Evolutionary conservation across 768 basidiomycete species (phyloP), one percentile per base, ranked within the genome.

Genomic region (Plicaturopsis crispa): DNA sequence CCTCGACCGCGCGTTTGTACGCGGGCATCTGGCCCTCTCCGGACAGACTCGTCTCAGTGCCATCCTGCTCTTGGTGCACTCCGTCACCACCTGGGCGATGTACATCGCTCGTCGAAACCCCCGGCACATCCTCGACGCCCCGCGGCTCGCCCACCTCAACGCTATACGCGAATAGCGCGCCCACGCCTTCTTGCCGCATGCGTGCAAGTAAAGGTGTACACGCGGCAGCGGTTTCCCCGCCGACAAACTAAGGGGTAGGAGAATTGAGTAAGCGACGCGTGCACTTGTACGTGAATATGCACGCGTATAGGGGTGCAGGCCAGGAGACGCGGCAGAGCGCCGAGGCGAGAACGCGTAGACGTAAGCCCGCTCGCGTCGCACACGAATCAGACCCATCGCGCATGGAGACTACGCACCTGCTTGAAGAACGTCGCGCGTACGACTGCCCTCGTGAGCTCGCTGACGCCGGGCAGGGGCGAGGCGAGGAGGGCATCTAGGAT

Each of bases 361-460:
- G 26, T 8, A 8, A 23, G 20, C 31, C 17, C 33, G 19, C 11
- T 3, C 13, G 20, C 21, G 11, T 11, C n/a, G n/a, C n/a, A n/a
- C n/a, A 24, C 22, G 30, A 33, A 35, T 13, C 8, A 24, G 21
- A 3, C 4, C 13, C 13, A 38, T 13, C 28, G 5, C 6, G 11
- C 22, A 37, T 18, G 28, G 6, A 7, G 18, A 23, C 24, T 45
- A 43, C 70, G 21, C 45, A 83, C 85, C 63, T 93, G 91, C 33
- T 75, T 70, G 51, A 91, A 94, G 65, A 96, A 94, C 0, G 91
- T 93, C 7, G 68, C 59, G 30, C 86, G 69, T 4, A 94, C 82
- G 38, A 86, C 53, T 1, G 64, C 65, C 51, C 89, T 79, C 2
- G 82, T 79, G 28, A 89, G 49, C 39, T 73, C 64, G 41, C 67